Base-by-base conservation (phyloP, 192 early-diverging fungal species). In the Chytriomyces confervae region DNA sequence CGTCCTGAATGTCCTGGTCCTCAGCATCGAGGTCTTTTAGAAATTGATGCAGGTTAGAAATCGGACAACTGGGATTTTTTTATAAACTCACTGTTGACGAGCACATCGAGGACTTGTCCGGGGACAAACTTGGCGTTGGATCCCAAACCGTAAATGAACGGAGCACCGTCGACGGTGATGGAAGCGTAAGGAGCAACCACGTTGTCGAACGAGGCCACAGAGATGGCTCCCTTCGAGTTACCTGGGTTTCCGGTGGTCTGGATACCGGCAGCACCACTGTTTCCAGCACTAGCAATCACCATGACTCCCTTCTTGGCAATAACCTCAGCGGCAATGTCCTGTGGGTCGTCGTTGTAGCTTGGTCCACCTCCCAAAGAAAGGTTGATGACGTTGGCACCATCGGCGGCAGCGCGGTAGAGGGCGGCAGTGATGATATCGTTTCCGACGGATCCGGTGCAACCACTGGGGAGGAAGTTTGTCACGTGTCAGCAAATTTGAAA, bases 361-460 rank as follows among this genome's bases (percentile, higher is more conserved):
- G 87, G 83, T 7, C 88, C 92, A 64, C 77, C 77, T 64, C 95
- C 96, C 69, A 96, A 80, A 66, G 92, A 93, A 72, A 96, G 85
- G 85, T 92, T 95, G 79, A 98, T 92, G 57, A 98, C 78, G 74
- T 98, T 88, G 81, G 93, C 87, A 0, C 89, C 84, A 66, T 94
- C 94, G 5, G 76, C 77, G 61, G 88, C 84, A 7, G 95, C 96
- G 7, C 79, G 77, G 77, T 91, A 83, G 79, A 98, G 80, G 16
- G 91, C 96, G 65, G 90, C 86, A 66, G 94, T 89, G 46, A 97
- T 89, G 50, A 95, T 74, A 64, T 95, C 94, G 43, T 84, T 84
- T 64, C 91, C 90, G 72, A 84, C 85, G 69, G 50, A 49, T 10
- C 76, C 84, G 24, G 20, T 48, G 80, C 95, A 96, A 7, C 53